Evolutionary conservation across 306 rosid genomes (phyloP).

Genomic region (Vigna reflexopilosa): DNA sequence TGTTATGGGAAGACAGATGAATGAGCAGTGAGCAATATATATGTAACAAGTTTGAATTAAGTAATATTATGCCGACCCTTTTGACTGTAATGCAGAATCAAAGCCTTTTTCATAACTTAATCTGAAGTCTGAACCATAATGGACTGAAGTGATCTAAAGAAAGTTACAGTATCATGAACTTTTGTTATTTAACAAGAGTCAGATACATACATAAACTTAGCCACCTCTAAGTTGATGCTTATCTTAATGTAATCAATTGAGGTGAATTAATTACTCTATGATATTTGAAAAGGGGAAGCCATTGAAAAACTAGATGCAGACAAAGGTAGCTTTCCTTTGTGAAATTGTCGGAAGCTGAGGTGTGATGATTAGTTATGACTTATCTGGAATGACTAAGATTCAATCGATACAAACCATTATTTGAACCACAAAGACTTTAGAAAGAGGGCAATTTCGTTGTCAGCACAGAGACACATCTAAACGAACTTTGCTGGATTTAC

Average conservation of each 20-base stretch:
- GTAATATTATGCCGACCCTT: not conserved
- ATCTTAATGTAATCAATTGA: slow-evolving; percentile 3
- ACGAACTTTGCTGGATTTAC: slow-evolving; percentile 34
- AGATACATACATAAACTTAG: not conserved
- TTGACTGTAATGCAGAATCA: not conserved
- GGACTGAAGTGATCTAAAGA: no score
- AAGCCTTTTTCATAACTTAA: not conserved
- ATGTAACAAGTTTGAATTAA: not conserved
- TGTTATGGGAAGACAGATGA: no score
- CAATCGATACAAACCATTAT: slow-evolving; percentile 29
- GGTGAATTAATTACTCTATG: not conserved
- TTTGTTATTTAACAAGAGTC: not conserved
- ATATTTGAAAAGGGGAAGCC: not conserved
- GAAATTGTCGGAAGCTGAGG: slow-evolving; percentile 34
- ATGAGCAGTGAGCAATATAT: no score
- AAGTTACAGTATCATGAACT: no score
- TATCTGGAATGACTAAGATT: slow-evolving; percentile 38
- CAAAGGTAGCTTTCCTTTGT: slow-evolving; percentile 9
- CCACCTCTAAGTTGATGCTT: not conserved
- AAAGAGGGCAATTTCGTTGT: slow-evolving; percentile 16
- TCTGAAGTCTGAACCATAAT: no score
- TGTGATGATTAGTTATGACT: slow-evolving; percentile 33
- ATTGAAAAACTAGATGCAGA: slow-evolving; percentile 37
- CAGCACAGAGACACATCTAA: slow-evolving; percentile 22
- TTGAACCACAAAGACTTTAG: slow-evolving; percentile 18